Base-by-base conservation (phyloP, 306 rosid genomes). In the Cicer cuneatum region DNA sequence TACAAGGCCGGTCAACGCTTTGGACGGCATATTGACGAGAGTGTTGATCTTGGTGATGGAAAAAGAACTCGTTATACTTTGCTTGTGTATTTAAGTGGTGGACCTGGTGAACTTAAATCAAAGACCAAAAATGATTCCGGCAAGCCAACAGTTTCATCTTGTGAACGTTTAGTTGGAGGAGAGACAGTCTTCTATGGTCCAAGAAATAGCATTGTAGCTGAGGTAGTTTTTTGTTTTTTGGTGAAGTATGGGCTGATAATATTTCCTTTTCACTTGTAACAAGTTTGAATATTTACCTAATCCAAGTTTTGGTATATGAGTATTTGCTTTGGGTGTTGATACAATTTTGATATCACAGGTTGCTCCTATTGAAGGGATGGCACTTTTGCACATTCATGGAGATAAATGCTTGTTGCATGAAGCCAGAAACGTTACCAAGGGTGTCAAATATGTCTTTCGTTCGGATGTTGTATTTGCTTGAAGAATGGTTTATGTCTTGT, bases 1-100 rank as follows among this genome's bases (percentile, higher is more conserved):
- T 94, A 91, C 90, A 87, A 87, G 67, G 90, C 64, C 71, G 96
- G 98, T 67, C 97, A 94, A 72, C 84, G 87, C 6, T 94, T 94
- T 82, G 98, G 97, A 67, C 86, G 92, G 48, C 98, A 94, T 87
- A 90, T 94, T 73, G 97, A 94, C 74, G 98, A 88, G 83, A 87
- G 97, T 74, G 86, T 81, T 73, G 70, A 88, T 86, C 86, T 92
- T 73, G 97, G 82, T 47, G 93, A 83, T 19, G 93, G 93, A 62
- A 94, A 88, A 75, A 82, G 83, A 72, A 88, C 98, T 41, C 84
- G 86, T 78, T 94, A 90, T 76, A 91, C 98, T 13, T 74, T 90
- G 87, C 85, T 94, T 35, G 86, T 94, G 76, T 94, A 92, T 87
- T 81, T 94, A 77, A 88, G 89, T 39, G 98, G 98, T 16, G 91